Conservation (phyloP, 2,329 filamentous ascomycete species). For the Westerdykella sp. region DNA sequence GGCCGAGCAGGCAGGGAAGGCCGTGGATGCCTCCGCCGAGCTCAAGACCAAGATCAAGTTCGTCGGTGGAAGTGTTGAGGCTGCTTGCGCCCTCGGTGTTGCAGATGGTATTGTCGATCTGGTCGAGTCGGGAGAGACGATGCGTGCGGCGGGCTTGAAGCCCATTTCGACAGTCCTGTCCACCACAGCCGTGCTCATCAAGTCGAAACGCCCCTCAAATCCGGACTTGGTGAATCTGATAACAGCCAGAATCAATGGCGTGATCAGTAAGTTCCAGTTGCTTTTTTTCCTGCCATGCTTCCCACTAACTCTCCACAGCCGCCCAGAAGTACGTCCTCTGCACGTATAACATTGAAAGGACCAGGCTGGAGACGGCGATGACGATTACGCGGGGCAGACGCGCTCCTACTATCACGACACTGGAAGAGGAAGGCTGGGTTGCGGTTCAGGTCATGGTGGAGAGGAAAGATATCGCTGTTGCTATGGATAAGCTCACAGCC, state of each 20-base stretch:
- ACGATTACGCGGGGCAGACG: conserved; percentile 89
- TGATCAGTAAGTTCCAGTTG: conserved; percentile 60
- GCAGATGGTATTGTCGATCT: conserved; percentile 97
- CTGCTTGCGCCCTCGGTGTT: conserved; percentile 89
- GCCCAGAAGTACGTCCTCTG: conserved; percentile 92
- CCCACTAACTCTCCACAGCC: conserved; percentile 40
- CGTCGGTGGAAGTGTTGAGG: conserved; percentile 93
- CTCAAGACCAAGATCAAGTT: conserved; percentile 86
- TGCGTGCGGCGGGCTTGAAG: conserved; percentile 90
- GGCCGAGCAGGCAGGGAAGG: conserved; percentile 35
- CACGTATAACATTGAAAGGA: conserved; percentile 86
- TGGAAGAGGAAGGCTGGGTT: conserved; percentile 88
- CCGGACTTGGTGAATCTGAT: conserved; percentile 77
- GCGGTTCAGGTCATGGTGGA: conserved; percentile 93
- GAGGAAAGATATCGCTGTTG: conserved; percentile 74
- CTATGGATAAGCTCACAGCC: conserved; percentile 76
- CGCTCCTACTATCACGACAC: conserved; percentile 80
- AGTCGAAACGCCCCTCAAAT: conserved; percentile 77
- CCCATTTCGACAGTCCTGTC: conserved; percentile 90
- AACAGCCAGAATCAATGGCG: conserved; percentile 77
- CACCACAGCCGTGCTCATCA: conserved; percentile 83
- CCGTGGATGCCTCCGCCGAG: conserved; percentile 43
- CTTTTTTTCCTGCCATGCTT: background rate
- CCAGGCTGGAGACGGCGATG: conserved; percentile 59
- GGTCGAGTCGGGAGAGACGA: conserved; percentile 96